Evolutionary conservation across 2,329 filamentous ascomycete species (phyloP).

Genomic region (Trichoderma hamatum): DNA sequence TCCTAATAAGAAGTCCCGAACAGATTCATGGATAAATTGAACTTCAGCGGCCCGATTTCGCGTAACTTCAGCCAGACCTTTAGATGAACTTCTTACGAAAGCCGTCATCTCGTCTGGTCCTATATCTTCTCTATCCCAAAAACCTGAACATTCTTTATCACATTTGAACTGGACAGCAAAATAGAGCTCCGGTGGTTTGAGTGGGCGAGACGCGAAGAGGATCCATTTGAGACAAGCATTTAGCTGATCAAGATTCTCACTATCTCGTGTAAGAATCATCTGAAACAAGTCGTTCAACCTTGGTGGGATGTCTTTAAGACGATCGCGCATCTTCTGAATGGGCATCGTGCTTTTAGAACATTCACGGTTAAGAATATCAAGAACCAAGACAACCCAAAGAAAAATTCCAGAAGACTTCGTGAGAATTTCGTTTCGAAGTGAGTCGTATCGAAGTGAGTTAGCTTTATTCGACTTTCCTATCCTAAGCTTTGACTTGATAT

Average conservation of each 20-base stretch:
- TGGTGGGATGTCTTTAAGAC: conserved; percentile 42
- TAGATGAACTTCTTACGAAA: conserved; percentile 45
- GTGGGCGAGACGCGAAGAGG: conserved; percentile 50
- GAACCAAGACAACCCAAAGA: conserved; percentile 48
- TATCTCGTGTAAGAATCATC: conserved; percentile 55
- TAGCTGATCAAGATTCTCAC: conserved; percentile 44
- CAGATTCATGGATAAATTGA: conserved; percentile 56
- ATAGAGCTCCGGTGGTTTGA: conserved; percentile 51
- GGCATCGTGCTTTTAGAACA: conserved; percentile 32
- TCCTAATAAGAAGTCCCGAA: conserved; percentile 49
- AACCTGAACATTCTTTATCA: fast-evolving
- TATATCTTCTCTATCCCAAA: conserved; percentile 28
- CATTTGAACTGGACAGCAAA: conserved; percentile 29
- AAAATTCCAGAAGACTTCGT: conserved; percentile 47
- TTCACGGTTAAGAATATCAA: conserved; percentile 44
- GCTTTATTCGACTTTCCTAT: conserved; percentile 25
- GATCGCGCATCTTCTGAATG: conserved; percentile 30
- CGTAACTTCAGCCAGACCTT: conserved; percentile 49
- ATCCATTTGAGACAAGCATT: conserved; percentile 55
- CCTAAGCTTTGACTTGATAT: conserved; percentile 33
- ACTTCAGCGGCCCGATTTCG: conserved; percentile 36
- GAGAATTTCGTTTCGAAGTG: conserved; percentile 33
- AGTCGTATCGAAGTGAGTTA: not conserved
- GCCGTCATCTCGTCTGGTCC: conserved; percentile 29
- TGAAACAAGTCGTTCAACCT: conserved; percentile 53